Evolutionary conservation across 495 filamentous ascomycete genomes (phyloP), one percentile per base, ranked within the genome.

Genomic region (Aspergillus avenaceus): DNA sequence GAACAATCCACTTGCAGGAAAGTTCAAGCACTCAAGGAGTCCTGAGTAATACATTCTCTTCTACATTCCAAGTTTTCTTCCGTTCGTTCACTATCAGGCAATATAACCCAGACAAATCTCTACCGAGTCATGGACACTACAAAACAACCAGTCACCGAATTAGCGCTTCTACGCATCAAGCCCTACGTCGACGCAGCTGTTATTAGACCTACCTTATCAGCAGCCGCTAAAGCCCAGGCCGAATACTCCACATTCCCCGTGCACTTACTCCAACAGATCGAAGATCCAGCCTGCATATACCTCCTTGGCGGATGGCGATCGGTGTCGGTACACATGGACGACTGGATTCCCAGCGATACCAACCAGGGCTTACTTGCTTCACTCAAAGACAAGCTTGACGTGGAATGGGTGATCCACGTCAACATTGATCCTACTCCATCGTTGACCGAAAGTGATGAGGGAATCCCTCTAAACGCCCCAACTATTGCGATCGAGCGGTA

Each of bases 231-330:
- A 19, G 72, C 70, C 42, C 67, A 75, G 18, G 55, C 58, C 1
- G 68, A 66, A 57, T 66, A 65, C 36, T 66, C 68, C 9, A 53
- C 56, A 7, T 49, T 67, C 47, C 53, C 66, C 42, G 14, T 49
- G 18, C 44, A 55, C 44, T 42, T 77, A 45, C 66, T 78, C 41
- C 62, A 67, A 12, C 75, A 78, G 38, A 46, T 74, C 38, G 75
- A 81, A 45, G 72, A 81, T 52, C 71, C 72, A 8, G 55, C 58
- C 2, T 59, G 61, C 11, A 51, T 76, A n/a, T 71, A 81, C 45
- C 57, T 82, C 13, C 60, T 75, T 2, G 77, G 77, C 26, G 67
- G 69, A 19, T 83, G 80, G 80, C 65, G 67, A 12, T 77, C 75
- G 2, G 61, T 72, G 8, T 66, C 56, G 2, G 60, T 68, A 16